phyloP scores from a whole-genome alignment of 768 basidiomycete genomes.

The Russula compacta region DNA sequence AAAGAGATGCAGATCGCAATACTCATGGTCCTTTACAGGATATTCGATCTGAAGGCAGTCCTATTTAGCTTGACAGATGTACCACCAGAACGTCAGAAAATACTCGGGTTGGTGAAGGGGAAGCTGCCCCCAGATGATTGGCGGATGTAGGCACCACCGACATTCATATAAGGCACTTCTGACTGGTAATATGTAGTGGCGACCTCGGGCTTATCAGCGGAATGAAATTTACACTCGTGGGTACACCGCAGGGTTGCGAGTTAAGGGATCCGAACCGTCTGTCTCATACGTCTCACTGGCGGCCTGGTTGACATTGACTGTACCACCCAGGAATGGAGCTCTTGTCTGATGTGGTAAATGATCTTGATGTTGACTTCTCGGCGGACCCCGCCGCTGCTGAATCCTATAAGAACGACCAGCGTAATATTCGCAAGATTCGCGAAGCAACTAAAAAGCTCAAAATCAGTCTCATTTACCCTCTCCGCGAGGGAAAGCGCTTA shows the following conservation, averaged over 20 bases:
- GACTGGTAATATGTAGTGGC: constrained; percentile 30
- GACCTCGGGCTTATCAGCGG: constrained; percentile 50
- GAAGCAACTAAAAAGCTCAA: constrained; percentile 59
- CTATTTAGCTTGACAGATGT: constrained; percentile 67
- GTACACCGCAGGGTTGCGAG: constrained; percentile 79
- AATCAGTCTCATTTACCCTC: constrained; percentile 64
- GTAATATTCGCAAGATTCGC: constrained; percentile 74
- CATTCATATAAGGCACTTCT: not conserved
- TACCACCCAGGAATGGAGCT: constrained; percentile 43
- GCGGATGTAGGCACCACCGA: constrained; percentile 38
- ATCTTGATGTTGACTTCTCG: constrained; percentile 74
- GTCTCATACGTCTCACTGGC: not conserved
- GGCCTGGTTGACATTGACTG: not conserved
- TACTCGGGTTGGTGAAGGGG: constrained; percentile 76
- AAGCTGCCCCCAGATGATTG: constrained; percentile 71
- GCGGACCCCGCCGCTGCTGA: constrained; percentile 50
- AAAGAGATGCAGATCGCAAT: not conserved
- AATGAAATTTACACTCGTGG: constrained; percentile 78
- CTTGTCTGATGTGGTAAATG: constrained; percentile 66
- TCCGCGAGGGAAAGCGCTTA: constrained; percentile 68
- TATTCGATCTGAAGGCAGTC: constrained; percentile 68
- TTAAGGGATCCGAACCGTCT: constrained; percentile 69
- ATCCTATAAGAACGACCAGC: constrained; percentile 59
- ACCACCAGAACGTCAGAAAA: constrained; percentile 79
- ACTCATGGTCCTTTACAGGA: constrained; percentile 33